Base-by-base conservation (phyloP, 169 alveolate species). In the Condylostoma magnum region DNA sequence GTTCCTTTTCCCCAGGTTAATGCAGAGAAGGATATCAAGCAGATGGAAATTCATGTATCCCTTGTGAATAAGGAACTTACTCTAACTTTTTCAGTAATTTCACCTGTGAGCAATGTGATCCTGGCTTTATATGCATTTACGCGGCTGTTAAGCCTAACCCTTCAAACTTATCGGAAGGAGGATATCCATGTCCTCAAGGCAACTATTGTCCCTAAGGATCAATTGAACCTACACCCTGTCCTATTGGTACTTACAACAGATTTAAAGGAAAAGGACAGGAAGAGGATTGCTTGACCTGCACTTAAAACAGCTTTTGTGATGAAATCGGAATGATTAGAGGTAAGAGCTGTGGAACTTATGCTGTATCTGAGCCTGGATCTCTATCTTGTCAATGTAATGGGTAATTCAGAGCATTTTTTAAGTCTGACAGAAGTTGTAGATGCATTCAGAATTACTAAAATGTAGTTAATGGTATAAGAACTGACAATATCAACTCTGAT, bases 121-220 rank as follows among this genome's bases (percentile, higher is more conserved):
- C 69, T 20, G 71, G 57, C 15, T 46, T 20, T 18, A 53, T 52
- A 22, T 66, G 78, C 33, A 47, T 33, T 1, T 72, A 27, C 18
- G 78, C 75, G 28, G 76, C 71, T 25, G 54, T 46, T 44, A 22
- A 55, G 6, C 8, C 10, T 20, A 31, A 60, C 52, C 28, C 87
- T 25, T 10, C 53, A 12, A 52, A 43, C 1, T 52, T 68, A 43
- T 75, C 70, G 33, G 77, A 69, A 20, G 95, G 95, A 12, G 86
- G 80, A 53, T 78, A 63, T 31, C 55, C 68, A 1, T 87, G 94
- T 43, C 91, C 91, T 6, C 20, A 6, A 27, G 94, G 94, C 3
- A 60, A 85, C 47, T 88, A 88, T 76, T 88, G 94, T 37, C 91
- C 90, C 1, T 63, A n/a, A 50, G 94, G 90, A 6, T 41, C 76